These are phyloP conservation scores for Xylaria intraflava DNA, from an alignment of 495 filamentous ascomycete genomes.

Conservation along the genomic window DNA sequence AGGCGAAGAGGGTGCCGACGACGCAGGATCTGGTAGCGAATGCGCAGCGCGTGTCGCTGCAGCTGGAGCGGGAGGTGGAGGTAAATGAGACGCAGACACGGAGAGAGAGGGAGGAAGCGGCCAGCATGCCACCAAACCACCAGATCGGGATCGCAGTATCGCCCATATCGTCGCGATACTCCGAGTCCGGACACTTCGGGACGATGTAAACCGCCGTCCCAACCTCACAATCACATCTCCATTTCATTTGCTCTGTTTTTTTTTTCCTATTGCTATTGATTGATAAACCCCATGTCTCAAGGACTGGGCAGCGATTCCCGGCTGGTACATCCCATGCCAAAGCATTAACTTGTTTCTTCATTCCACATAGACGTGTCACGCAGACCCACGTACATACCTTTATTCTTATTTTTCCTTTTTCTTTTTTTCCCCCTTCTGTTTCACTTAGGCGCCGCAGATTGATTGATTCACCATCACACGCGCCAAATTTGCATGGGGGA, in stretches of 20 bases:
- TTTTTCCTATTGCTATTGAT: neutral
- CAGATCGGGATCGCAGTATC: neutral
- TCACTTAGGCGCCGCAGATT: no score
- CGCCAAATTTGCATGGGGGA: no score
- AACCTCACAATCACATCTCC: no score
- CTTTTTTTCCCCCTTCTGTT: no score
- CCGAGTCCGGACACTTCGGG: neutral
- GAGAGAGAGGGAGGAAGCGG: neutral
- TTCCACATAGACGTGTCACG: no score
- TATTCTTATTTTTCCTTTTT: no score
- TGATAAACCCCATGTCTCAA: no score
- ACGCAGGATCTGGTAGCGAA: constrained; percentile 9
- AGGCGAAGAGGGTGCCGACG: neutral
- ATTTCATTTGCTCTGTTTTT: neutral
- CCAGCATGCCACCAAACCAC: neutral
- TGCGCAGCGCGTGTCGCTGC: constrained; percentile 9
- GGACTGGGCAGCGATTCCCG: neutral
- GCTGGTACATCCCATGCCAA: no score
- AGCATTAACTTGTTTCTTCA: no score
- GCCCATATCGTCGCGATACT: neutral
- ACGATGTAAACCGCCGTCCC: neutral
- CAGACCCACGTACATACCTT: no score
- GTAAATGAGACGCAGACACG: neutral
- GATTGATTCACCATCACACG: no score
- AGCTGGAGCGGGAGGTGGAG: constrained; percentile 8